phyloP scores from a whole-genome alignment of 2,329 filamentous ascomycete genomes.

The Fusarium sp. region DNA sequence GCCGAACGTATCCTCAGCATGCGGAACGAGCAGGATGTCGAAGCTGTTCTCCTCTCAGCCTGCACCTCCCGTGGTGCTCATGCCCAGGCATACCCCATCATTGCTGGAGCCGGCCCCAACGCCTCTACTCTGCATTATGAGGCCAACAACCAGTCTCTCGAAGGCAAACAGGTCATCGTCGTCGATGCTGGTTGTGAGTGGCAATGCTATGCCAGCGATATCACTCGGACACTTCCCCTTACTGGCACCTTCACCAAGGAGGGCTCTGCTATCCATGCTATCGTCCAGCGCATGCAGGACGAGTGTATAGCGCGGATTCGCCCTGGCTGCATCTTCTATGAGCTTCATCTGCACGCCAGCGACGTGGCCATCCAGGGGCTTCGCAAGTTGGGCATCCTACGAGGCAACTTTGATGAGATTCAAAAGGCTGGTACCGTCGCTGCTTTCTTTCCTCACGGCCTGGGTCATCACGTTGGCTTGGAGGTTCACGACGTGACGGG shows the following conservation, averaged over 20 bases:
- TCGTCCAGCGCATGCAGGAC: slow-evolving; percentile 85
- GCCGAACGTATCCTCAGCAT: slow-evolving; percentile 72
- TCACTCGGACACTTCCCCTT: slow-evolving; percentile 89
- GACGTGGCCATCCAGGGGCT: slow-evolving; percentile 78
- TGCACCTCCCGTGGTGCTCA: slow-evolving; percentile 81
- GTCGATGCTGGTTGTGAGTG: slow-evolving; percentile 92
- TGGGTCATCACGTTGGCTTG: slow-evolving; percentile 74
- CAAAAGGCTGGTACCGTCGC: slow-evolving; percentile 63
- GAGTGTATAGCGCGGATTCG: slow-evolving; percentile 76
- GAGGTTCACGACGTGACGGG: slow-evolving; percentile 72
- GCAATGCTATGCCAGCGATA: slow-evolving; percentile 86
- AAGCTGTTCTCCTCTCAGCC: slow-evolving; percentile 79
- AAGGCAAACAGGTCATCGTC: slow-evolving; percentile 78
- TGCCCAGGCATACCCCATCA: slow-evolving; percentile 87
- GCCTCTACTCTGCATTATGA: slow-evolving; percentile 89
- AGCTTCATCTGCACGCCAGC: slow-evolving; percentile 79
- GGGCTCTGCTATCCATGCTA: slow-evolving; percentile 77
- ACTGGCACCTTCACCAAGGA: slow-evolving; percentile 75
- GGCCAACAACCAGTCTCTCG: slow-evolving; percentile 79
- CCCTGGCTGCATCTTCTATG: slow-evolving; percentile 77
- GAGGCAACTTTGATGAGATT: slow-evolving; percentile 69
- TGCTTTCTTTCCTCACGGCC: slow-evolving; percentile 75
- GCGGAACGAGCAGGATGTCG: slow-evolving; percentile 83
- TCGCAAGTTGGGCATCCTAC: slow-evolving; percentile 77
- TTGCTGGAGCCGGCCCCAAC: slow-evolving; percentile 86